These are phyloP conservation scores for Zasmidium angulare DNA, from an alignment of 2,329 filamentous ascomycete species.

Conservation along the genomic window DNA sequence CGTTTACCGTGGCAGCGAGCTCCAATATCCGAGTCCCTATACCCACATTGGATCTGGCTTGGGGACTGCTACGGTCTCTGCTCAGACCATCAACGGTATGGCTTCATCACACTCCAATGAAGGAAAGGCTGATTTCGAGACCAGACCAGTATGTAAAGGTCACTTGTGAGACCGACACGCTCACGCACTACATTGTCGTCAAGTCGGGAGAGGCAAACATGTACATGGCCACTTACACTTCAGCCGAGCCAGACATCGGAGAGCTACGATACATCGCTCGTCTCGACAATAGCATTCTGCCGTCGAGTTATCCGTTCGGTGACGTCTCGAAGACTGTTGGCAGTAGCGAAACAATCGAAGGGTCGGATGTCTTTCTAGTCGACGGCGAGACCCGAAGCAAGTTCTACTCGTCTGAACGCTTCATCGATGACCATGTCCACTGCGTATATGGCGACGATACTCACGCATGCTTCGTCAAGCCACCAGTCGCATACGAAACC, in stretches of 20 bases:
- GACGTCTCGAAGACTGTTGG: conserved; percentile 50
- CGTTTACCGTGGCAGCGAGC: conserved; percentile 11
- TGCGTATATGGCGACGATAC: conserved; percentile 57
- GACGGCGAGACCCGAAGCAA: conserved; percentile 65
- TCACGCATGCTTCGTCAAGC: conserved; percentile 62
- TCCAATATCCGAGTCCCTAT: conserved; percentile 7
- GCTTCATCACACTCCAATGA: not conserved
- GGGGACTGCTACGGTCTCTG: conserved; percentile 14
- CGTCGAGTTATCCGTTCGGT: conserved; percentile 16
- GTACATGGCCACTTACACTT: conserved; percentile 21
- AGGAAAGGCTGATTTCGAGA: not conserved
- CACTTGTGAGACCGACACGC: conserved; percentile 12
- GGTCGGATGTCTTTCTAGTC: conserved; percentile 54
- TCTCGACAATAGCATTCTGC: conserved; percentile 13
- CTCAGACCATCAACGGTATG: conserved; percentile 9
- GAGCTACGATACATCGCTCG: conserved; percentile 19
- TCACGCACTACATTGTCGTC: conserved; percentile 16
- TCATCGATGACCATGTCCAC: conserved; percentile 66
- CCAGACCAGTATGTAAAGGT: conserved; percentile 18
- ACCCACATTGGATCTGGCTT: conserved; percentile 18
- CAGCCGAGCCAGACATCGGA: conserved; percentile 13
- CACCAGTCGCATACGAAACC: conserved; percentile 55
- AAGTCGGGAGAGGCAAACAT: conserved; percentile 15
- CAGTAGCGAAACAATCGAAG: conserved; percentile 56
- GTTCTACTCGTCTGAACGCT: conserved; percentile 68